These are phyloP conservation scores for Talaromyces sp. DNA, from an alignment of 2,329 filamentous ascomycete species.

Conservation along the genomic window DNA sequence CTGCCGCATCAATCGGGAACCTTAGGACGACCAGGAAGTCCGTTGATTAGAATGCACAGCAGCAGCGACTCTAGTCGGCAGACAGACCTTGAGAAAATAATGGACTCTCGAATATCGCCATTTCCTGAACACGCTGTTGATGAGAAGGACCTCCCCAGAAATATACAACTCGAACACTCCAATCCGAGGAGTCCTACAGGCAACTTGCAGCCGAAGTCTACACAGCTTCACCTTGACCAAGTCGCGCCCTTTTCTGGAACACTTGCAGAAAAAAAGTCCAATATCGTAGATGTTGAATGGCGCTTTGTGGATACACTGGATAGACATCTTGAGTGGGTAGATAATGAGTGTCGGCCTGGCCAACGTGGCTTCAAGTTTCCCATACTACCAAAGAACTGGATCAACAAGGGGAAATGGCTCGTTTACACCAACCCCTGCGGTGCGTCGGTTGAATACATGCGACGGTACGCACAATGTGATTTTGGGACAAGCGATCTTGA, in stretches of 20 bases:
- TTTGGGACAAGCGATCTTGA: not conserved
- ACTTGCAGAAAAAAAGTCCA: not conserved
- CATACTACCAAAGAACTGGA: constrained; percentile 41
- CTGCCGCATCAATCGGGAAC: constrained; percentile 21
- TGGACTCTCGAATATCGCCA: not conserved
- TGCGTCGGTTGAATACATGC: constrained; percentile 30
- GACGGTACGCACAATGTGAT: constrained; percentile 26
- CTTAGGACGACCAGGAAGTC: constrained; percentile 37
- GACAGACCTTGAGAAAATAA: not conserved
- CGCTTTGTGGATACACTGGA: constrained; percentile 34
- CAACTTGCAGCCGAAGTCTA: not conserved
- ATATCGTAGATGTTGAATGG: constrained; percentile 36
- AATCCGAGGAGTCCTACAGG: not conserved
- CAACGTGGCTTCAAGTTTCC: constrained; percentile 41
- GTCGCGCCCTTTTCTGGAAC: not conserved
- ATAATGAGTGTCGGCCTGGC: constrained; percentile 38
- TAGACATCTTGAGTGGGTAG: constrained; percentile 39
- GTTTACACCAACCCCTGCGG: constrained; percentile 40
- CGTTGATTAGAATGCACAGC: constrained; percentile 29
- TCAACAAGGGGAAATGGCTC: constrained; percentile 41
- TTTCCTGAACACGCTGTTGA: not conserved
- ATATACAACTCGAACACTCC: not conserved
- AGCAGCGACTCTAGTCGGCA: constrained; percentile 4
- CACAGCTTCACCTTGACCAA: not conserved
- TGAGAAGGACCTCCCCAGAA: not conserved